A percentile compares a stretch with the other conserved stretches of the same genome.
phyloP scores from a whole-genome alignment of 257 asterid species.

The Plantago major region DNA sequence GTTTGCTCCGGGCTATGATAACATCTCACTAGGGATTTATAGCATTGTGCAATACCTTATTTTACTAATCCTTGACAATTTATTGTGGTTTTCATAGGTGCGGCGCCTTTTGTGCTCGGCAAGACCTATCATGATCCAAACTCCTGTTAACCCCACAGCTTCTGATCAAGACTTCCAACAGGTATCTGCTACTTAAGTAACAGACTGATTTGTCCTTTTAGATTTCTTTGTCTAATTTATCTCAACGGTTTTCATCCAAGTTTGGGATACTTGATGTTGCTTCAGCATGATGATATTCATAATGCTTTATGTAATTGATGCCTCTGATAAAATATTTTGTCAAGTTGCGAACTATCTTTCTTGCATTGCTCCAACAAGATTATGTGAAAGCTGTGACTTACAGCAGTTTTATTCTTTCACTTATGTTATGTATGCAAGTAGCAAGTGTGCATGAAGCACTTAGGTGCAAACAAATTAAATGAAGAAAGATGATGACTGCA shows the following conservation, averaged over 20 bases:
- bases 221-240: conserved; percentile 2
- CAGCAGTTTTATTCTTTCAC: too few relatives aligned
- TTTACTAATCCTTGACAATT: conserved; percentile 10
- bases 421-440: too few relatives aligned
- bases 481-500: too few relatives aligned
- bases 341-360: too few relatives aligned
- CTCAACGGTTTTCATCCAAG: not conserved
- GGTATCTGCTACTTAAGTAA: conserved; percentile 45
- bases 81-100: conserved; percentile 44
- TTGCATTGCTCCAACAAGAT: too few relatives aligned
- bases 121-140: conserved; percentile 81
- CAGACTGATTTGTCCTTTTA: conserved; percentile 12
- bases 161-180: conserved; percentile 97
- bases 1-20: conserved; percentile 4
- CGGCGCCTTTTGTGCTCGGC: conserved; percentile 90
- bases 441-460: too few relatives aligned
- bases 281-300: conserved; percentile 4
- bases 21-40: not conserved
- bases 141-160: conserved; percentile 85
- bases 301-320: not conserved
- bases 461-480: too few relatives aligned
- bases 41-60: not conserved
- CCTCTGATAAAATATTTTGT: too few relatives aligned
- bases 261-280: conserved; percentile 12
- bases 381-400: too few relatives aligned